A percentile compares a stretch with the other conserved stretches of the same genome.
These are phyloP conservation scores for Daldinia vernicosa DNA, from an alignment of 495 filamentous ascomycete genomes.

Conservation along the genomic window DNA sequence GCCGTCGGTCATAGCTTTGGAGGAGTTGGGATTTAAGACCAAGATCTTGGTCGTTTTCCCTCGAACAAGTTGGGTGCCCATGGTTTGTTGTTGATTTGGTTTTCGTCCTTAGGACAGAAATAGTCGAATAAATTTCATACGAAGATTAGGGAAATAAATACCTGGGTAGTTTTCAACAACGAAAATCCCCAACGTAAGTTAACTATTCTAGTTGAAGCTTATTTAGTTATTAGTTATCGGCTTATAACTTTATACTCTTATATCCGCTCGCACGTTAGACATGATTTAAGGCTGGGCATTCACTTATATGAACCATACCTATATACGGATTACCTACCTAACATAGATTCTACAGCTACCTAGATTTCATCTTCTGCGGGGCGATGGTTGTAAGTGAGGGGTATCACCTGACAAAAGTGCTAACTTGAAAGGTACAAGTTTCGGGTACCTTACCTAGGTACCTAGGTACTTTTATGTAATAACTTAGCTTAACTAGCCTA, in stretches of 20 bases:
- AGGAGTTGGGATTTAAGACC: constrained; percentile 93
- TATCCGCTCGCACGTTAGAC: neutral
- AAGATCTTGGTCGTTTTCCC: constrained; percentile 64
- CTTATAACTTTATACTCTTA: neutral
- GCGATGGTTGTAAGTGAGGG: neutral
- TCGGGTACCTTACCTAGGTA: too few relatives aligned
- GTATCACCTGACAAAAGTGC: neutral
- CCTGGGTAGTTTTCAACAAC: neutral
- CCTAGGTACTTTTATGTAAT: too few relatives aligned
- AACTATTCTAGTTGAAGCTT: too few relatives aligned
- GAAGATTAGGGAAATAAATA: neutral
- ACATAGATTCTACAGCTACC: neutral
- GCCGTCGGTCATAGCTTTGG: constrained; percentile 78
- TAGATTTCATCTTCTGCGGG: neutral
- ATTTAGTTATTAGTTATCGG: neutral
- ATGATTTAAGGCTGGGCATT: too few relatives aligned
- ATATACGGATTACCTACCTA: neutral
- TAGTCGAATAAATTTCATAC: neutral
- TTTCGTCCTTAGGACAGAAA: neutral
- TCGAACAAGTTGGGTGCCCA: constrained; percentile 45
- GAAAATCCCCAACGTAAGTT: neutral
- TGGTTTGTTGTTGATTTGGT: constrained; percentile 19
- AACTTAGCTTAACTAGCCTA: too few relatives aligned
- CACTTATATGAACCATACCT: too few relatives aligned
- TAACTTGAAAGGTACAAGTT: too few relatives aligned